A percentile compares a stretch with the other conserved stretches of the same genome.
Evolutionary conservation across 2,329 filamentous ascomycete genomes (phyloP).

Genomic region (Macroventuria anomochaeta): DNA sequence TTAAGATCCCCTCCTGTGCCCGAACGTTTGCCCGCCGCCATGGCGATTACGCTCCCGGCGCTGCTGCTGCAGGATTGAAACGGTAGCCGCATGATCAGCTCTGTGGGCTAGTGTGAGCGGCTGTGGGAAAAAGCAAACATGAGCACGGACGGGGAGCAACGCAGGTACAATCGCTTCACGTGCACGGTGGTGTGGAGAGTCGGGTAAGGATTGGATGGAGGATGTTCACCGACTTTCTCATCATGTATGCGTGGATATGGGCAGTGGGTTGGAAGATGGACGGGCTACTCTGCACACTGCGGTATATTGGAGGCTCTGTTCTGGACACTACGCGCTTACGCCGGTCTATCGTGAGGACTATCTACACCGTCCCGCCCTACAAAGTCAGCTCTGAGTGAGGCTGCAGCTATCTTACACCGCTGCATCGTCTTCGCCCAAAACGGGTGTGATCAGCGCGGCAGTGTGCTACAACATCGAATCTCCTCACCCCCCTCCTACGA

Average conservation of each 20-base stretch:
- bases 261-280: background rate
- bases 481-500: slow-evolving; percentile 8
- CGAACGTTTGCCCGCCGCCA: slow-evolving; percentile 13
- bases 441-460: slow-evolving; percentile 4
- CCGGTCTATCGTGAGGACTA: background rate
- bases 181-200: background rate
- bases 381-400: background rate
- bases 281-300: background rate
- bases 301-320: background rate
- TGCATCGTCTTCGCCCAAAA: background rate
- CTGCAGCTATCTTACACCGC: slow-evolving; percentile 12
- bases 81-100: slow-evolving; percentile 8
- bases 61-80: slow-evolving; percentile 3
- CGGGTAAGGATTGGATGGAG: background rate
- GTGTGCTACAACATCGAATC: slow-evolving; percentile 11
- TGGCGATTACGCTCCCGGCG: background rate
- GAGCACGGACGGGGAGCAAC: background rate
- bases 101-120: background rate
- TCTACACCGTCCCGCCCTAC: background rate
- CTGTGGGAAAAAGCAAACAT: slow-evolving; percentile 10
- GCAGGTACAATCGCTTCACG: slow-evolving; percentile 16
- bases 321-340: background rate
- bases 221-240: slow-evolving; percentile 1
- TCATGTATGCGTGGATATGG: background rate
- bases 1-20: slow-evolving; percentile 7